Evolutionary conservation across 495 filamentous ascomycete species (phyloP).

Genomic region (Tetracladium setigerum): DNA sequence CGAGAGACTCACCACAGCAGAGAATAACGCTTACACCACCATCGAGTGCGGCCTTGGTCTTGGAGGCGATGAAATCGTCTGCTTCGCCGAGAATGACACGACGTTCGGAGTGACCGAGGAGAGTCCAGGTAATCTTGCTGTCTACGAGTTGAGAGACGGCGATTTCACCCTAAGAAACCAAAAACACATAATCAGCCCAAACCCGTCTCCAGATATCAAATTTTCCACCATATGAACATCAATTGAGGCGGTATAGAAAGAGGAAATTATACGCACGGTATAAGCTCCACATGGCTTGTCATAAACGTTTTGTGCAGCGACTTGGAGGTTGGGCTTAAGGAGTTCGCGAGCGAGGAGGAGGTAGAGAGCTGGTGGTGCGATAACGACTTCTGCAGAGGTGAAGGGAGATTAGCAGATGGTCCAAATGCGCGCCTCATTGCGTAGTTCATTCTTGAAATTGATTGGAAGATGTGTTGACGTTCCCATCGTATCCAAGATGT

Average conservation of each 20-base stretch:
- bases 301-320: constrained; percentile 92
- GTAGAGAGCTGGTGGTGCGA: constrained; percentile 86
- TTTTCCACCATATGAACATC: too few relatives aligned
- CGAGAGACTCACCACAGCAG: constrained; percentile 91
- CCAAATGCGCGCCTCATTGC: not conserved
- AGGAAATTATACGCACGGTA: constrained; percentile 35
- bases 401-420: not conserved
- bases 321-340: constrained; percentile 55
- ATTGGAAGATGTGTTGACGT: too few relatives aligned
- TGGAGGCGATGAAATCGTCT: constrained; percentile 80
- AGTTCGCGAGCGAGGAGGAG: constrained; percentile 75
- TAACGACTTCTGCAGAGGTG: constrained; percentile 69
- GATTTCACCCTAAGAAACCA: constrained; percentile 61
- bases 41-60: constrained; percentile 85
- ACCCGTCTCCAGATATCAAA: too few relatives aligned
- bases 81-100: constrained; percentile 78
- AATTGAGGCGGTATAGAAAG: too few relatives aligned
- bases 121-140: constrained; percentile 73
- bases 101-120: constrained; percentile 91
- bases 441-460: too few relatives aligned
- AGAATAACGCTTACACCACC: constrained; percentile 85
- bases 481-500: too few relatives aligned
- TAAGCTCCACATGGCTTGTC: constrained; percentile 95
- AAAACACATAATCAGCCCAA: too few relatives aligned
- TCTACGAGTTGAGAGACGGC: constrained; percentile 84